phyloP scores from a whole-genome alignment of 805 yeast genomes.

The Tetrapisispora arboricola region DNA sequence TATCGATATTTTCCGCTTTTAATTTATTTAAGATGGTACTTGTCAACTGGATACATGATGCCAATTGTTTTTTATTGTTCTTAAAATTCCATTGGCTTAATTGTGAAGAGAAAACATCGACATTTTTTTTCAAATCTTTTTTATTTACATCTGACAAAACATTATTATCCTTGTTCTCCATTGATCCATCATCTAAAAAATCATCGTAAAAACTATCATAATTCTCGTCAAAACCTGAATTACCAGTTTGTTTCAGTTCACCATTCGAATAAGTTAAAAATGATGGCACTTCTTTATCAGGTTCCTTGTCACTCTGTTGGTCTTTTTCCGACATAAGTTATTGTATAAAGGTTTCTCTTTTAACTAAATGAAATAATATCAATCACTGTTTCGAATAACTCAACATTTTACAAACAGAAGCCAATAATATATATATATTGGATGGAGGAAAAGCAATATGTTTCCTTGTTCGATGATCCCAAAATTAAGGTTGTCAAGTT shows the following conservation, averaged over 20 bases:
- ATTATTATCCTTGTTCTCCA: not conserved
- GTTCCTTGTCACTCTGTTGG: too few relatives aligned
- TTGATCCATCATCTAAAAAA: not conserved
- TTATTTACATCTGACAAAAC: not conserved
- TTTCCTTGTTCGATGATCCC: too few relatives aligned
- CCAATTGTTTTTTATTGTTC: conserved; percentile 55
- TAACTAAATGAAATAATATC: too few relatives aligned
- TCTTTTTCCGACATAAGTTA: too few relatives aligned
- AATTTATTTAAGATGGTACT: conserved; percentile 42
- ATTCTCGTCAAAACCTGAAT: not conserved
- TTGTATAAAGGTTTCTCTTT: too few relatives aligned
- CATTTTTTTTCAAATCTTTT: conserved; percentile 10
- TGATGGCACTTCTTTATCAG: conserved; percentile 1
- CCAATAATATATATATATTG: too few relatives aligned
- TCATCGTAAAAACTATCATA: conserved; percentile 2
- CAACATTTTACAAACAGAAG: too few relatives aligned
- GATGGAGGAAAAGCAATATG: too few relatives aligned
- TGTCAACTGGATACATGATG: conserved; percentile 47
- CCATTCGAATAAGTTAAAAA: conserved; percentile 7
- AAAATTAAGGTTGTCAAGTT: too few relatives aligned
- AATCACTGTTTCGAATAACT: too few relatives aligned
- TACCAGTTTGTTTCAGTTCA: not conserved
- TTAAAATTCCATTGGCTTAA: conserved; percentile 69
- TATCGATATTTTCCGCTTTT: conserved; percentile 42
- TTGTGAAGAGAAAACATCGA: conserved; percentile 28